Conservation (phyloP, 1,284 basidiomycete genomes). For the Cystobasidium sp. region DNA sequence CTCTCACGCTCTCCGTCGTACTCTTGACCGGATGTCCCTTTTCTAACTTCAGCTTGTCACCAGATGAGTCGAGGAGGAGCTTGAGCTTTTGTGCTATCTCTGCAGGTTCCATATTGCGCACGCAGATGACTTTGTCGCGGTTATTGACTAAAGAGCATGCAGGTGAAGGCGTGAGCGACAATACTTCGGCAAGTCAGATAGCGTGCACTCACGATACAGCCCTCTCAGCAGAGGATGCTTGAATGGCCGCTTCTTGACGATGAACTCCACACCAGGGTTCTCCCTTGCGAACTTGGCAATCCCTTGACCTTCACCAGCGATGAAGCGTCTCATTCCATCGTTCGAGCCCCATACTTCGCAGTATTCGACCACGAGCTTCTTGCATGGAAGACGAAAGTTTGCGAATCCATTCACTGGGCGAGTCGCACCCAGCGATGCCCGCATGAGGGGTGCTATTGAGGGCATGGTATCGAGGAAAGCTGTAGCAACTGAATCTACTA, state of each 20-base stretch:
- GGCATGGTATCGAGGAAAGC: constrained; percentile 1
- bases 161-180: constrained; percentile 4
- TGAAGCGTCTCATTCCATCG: constrained; percentile 68
- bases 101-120: constrained; percentile 57
- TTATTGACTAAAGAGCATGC: constrained; percentile 56
- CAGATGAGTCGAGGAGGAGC: constrained; percentile 80
- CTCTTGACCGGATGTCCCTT: constrained; percentile 74
- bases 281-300: constrained; percentile 54
- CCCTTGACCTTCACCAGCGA: constrained; percentile 56
- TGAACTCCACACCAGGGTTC: constrained; percentile 59
- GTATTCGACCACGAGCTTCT: constrained; percentile 74
- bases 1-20: constrained; percentile 74
- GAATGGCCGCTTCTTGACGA: constrained; percentile 57
- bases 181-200: background rate
- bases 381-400: constrained; percentile 48
- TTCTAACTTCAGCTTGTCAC: constrained; percentile 76
- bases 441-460: constrained; percentile 23
- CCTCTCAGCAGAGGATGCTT: constrained; percentile 58
- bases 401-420: constrained; percentile 31
- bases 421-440: constrained; percentile 30
- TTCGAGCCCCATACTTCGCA: constrained; percentile 80
- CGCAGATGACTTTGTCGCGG: constrained; percentile 61
- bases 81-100: constrained; percentile 61
- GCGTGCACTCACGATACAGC: constrained; percentile 57
- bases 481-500: background rate